Evolutionary conservation across 2,329 filamentous ascomycete genomes (phyloP), one percentile per base, ranked within the genome.

Genomic region (Talaromyces islandicus): DNA sequence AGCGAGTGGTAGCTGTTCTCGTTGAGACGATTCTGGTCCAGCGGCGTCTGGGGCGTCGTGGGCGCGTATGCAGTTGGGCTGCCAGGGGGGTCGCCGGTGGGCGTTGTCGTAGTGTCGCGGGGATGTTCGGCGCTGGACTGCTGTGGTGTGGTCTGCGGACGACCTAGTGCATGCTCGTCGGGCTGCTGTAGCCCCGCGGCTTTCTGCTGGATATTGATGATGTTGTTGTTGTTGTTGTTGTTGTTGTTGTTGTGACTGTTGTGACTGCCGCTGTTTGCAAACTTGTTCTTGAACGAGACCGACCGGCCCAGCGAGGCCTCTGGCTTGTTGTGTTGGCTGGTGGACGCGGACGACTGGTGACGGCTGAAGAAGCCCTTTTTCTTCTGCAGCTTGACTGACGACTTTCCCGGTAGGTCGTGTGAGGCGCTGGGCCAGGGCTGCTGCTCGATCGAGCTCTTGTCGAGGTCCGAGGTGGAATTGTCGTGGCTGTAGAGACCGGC

Each of bases 361-460:
- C 58, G 61, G 25, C 51, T 55, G 43, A 62, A 62, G 35, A 62
- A 53, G 29, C 61, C 58, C 25, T 60, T 62, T 19, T 60, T 62
- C 21, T 58, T 60, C 35, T 60, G 65, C 61, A 24, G 62, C 19
- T 63, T 59, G 25, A 57, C 43, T 9, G 43, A 30, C 35, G 57
- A 56, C 58, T 58, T 63, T 29, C 64, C 62, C 50, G 58, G 60
- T 38, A 62, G 54, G 5, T 60, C 59, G 21, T 56, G 30, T 7
- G 58, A 29, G 55, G 59, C 46, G 61, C 38, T 60, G 55, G 66
- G 63, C 64, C 65, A 69, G 60, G 67, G 65, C 56, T 56, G 65
- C 56, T 56, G 60, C 10, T 62, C 61, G 21, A 43, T 27, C 6
- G 54, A 35, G 46, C 41, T 25, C 51, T 71, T 66, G 41, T 67